Evolutionary conservation across 345 rosid genomes (phyloP).

Genomic region (Acer campestre): DNA sequence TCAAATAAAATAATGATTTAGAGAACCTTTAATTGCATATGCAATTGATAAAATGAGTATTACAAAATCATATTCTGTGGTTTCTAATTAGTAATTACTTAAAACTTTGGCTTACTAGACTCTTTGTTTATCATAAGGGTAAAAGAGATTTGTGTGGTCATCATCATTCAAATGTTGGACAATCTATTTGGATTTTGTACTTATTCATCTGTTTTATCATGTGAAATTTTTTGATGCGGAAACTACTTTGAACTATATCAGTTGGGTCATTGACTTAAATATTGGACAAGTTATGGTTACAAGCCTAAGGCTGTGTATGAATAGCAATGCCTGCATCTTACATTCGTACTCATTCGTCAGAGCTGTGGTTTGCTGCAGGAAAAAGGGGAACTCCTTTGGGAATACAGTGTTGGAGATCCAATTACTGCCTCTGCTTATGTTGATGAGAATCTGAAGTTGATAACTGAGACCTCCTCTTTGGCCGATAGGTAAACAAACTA

Average conservation of each 20-base stretch:
- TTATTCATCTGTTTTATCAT: not conserved
- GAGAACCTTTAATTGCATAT: not conserved
- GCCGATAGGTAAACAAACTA: slow-evolving; percentile 57
- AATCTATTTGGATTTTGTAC: not conserved
- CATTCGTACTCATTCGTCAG: not conserved
- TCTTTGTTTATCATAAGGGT: not conserved
- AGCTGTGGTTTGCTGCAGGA: slow-evolving; percentile 47
- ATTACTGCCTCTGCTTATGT: slow-evolving; percentile 86
- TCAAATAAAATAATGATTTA: not conserved
- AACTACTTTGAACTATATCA: not conserved
- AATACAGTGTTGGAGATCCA: slow-evolving; percentile 66
- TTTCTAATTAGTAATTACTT: not conserved
- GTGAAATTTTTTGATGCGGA: not conserved
- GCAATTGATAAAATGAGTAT: not conserved
- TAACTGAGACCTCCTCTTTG: slow-evolving; percentile 33
- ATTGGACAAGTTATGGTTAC: not conserved
- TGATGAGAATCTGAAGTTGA: slow-evolving; percentile 71
- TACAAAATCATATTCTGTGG: not conserved
- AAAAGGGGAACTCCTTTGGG: slow-evolving; percentile 71
- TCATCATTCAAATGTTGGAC: not conserved
- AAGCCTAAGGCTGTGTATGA: not conserved
- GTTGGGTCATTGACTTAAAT: not conserved
- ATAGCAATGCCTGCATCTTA: not conserved
- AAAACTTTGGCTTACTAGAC: not conserved
- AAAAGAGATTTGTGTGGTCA: not conserved